Percentiles rank a stretch among this genome's conserved stretches.
Evolutionary conservation across 805 yeast genomes (phyloP).

Genomic region (Lachancea nothofagi): DNA sequence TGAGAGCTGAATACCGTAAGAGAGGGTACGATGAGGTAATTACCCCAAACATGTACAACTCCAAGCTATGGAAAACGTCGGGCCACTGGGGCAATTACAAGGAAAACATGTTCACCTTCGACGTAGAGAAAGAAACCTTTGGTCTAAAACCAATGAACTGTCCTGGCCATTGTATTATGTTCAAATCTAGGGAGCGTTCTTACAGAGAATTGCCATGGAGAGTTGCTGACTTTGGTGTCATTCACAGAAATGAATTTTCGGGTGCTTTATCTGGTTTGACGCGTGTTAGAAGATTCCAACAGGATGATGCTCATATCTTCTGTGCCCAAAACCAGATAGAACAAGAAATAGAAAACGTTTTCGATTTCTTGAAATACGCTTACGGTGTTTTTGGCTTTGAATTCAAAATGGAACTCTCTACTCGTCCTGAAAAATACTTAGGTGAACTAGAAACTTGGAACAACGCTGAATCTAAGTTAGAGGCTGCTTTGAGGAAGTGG

Average conservation of each 20-base stretch:
- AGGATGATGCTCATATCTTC: conserved; percentile 98
- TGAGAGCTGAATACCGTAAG: conserved; percentile 79
- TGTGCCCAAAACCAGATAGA: conserved; percentile 90
- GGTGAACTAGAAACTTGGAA: conserved; percentile 96
- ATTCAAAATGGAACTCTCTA: conserved; percentile 93
- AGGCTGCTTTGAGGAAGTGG: conserved; percentile 74
- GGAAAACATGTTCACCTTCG: conserved; percentile 95
- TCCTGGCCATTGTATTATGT: conserved; percentile 90
- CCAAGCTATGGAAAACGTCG: conserved; percentile 96
- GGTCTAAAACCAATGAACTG: conserved; percentile 95
- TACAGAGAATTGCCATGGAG: conserved; percentile 98
- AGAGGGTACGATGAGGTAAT: conserved; percentile 98
- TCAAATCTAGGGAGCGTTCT: conserved; percentile 88
- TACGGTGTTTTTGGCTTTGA: conserved; percentile 93
- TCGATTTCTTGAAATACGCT: conserved; percentile 77
- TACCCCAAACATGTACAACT: conserved; percentile 97
- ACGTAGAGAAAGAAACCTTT: conserved; percentile 90
- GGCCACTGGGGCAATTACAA: conserved; percentile 98
- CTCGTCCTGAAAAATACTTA: conserved; percentile 94
- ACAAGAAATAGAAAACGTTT: conserved; percentile 72
- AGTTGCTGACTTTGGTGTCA: conserved; percentile 96
- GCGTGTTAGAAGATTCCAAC: conserved; percentile 98
- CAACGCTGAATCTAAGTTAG: conserved; percentile 80
- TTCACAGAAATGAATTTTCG: conserved; percentile 93
- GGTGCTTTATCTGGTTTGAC: conserved; percentile 95